A percentile compares a stretch with the other conserved stretches of the same genome.
Conservation (phyloP, 1,284 basidiomycete genomes). For the Mycena citricolor region DNA sequence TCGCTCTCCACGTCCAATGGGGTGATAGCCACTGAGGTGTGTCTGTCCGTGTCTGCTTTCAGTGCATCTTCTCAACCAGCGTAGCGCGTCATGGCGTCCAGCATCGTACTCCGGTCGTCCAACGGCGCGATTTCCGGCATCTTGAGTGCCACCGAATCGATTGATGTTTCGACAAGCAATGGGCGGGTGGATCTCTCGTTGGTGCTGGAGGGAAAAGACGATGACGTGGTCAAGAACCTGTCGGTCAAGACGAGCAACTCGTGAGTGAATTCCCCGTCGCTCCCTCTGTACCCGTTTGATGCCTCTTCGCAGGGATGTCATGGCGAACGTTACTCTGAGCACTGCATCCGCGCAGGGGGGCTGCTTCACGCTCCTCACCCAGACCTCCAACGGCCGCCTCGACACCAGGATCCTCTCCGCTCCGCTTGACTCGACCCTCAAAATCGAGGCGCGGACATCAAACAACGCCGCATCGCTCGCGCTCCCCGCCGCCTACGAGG, state of each 20-base stretch:
- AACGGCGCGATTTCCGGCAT: conserved; percentile 12
- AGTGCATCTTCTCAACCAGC: no score
- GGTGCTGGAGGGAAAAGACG: background rate
- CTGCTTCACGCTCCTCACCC: conserved; percentile 7
- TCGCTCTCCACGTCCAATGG: conserved; percentile 14
- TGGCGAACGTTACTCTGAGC: background rate
- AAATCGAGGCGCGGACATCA: conserved; percentile 5
- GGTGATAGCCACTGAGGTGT: conserved; percentile 2
- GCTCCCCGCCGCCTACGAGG: conserved; percentile 17
- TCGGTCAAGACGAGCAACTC: conserved; percentile 15
- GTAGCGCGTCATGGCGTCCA: conserved; percentile 9
- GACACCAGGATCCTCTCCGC: background rate
- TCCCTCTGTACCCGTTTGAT: background rate
- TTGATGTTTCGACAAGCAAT: conserved; percentile 17
- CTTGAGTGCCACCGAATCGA: conserved; percentile 1
- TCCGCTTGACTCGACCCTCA: conserved; percentile 11
- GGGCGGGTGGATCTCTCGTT: conserved; percentile 8
- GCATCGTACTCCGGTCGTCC: conserved; percentile 3
- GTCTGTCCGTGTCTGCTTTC: no score
- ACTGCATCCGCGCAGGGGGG: conserved; percentile 7
- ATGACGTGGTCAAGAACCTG: background rate
- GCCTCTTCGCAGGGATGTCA: conserved; percentile 1
- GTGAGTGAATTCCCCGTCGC: background rate
- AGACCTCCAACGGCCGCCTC: conserved; percentile 10
- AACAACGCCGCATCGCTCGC: background rate